Base-by-base conservation (phyloP, 2,329 filamentous ascomycete species). In the Colletotrichum phormii region DNA sequence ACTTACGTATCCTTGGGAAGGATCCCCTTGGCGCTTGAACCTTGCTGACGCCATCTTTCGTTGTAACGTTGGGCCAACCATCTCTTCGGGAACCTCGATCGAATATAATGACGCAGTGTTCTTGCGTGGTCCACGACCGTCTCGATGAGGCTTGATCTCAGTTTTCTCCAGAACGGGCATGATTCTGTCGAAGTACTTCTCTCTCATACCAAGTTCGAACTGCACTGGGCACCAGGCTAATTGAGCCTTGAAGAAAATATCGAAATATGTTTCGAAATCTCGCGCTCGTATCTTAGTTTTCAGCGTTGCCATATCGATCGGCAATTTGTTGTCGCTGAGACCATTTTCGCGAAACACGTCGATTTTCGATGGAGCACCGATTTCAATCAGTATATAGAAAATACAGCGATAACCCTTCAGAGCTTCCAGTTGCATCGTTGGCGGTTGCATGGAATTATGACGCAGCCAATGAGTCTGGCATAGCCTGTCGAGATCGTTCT, bases 141-240 rank as follows among this genome's bases (percentile, higher is more conserved):
- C 61, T 5, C 67, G 67, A 12, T 66, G 59, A 8, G 67, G 67
- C 15, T 24, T 37, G 22, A 70, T 70, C 46, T 37, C n/a, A 0
- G 58, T 29, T 31, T 70, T 70, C 8, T 8, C 11, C 5, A 12
- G 53, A 31, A 76, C 75, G 1, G 72, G 72, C 18, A 74, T 75
- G 26, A 77, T 46, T 18, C 62, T 69, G 24, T 74, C 46, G 51
- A 26, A 63, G 24, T 68, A 72, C 12, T 61, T 55, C 57, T 69
- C 24, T 24, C 65, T 55, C 74, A 76, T 76, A 9, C 51, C 42
- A 37, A 67, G 62, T 18, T 68, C 63, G 22, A 76, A 74, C 12
- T 60, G 33, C 35, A 76, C 70, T 4, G 75, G 67, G 13, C 74
- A 76, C 75, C 75, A 76, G 4, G 37, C 37, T 42, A 42, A 18